Evolutionary conservation across 306 rosid genomes (phyloP).

Genomic region (Rubus idaeus): DNA sequence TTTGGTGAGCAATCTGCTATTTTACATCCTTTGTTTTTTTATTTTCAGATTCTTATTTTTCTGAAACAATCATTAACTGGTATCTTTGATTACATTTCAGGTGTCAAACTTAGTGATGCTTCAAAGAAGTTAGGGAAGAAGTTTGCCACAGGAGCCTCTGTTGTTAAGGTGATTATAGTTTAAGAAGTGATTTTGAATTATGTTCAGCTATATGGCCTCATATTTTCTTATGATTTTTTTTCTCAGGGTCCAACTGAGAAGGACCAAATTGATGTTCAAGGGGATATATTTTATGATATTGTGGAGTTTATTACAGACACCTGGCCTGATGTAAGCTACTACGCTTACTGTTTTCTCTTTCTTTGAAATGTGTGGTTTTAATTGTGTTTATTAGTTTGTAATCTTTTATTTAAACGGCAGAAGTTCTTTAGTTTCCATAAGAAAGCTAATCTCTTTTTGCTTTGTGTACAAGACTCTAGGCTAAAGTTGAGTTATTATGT

Average conservation of each 20-base stretch:
- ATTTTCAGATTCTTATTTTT: slow-evolving; percentile 9
- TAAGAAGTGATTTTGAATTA: slow-evolving; percentile 7
- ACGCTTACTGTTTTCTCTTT: neutral
- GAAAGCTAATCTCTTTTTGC: neutral
- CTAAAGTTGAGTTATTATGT: neutral
- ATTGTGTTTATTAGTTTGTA: neutral
- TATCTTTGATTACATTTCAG: slow-evolving; percentile 38
- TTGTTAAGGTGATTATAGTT: slow-evolving; percentile 70
- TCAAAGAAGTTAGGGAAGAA: slow-evolving; percentile 98
- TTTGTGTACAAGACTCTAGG: neutral
- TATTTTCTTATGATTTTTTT: slow-evolving; percentile 25
- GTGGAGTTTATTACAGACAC: slow-evolving; percentile 94
- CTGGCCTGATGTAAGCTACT: slow-evolving; percentile 85
- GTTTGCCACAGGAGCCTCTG: slow-evolving; percentile 99
- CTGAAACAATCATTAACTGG: slow-evolving; percentile 12
- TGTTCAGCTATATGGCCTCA: slow-evolving; percentile 19
- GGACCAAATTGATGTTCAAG: slow-evolving; percentile 99
- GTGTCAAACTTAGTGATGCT: slow-evolving; percentile 97
- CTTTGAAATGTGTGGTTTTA: slow-evolving; percentile 9
- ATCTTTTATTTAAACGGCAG: neutral
- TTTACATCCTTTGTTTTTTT: slow-evolving; percentile 3
- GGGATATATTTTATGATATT: slow-evolving; percentile 86
- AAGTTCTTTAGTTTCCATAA: neutral
- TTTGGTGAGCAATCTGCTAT: slow-evolving; percentile 64
- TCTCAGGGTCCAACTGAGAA: slow-evolving; percentile 96